A percentile compares a stretch with the other conserved stretches of the same genome.
phyloP scores from a whole-genome alignment of 345 rosid genomes.

The Salix brachista region DNA sequence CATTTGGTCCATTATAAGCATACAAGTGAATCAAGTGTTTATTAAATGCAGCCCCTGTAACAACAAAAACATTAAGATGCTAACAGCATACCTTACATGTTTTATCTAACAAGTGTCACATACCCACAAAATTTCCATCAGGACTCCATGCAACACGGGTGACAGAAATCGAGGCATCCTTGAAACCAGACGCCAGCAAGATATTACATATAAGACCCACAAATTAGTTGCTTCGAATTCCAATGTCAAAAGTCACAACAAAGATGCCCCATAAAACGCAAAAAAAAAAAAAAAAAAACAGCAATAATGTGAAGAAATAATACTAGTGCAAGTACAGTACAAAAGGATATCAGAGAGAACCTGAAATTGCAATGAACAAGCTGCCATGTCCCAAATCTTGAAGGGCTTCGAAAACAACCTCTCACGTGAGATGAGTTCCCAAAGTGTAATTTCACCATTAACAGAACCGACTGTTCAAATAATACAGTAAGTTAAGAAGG shows the following conservation, averaged over 20 bases:
- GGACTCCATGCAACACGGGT: constrained; percentile 35
- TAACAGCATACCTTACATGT: constrained; percentile 7
- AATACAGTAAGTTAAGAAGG: constrained; percentile 22
- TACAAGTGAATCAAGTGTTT: constrained; percentile 71
- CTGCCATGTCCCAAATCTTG: constrained; percentile 61
- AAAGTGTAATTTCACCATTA: constrained; percentile 74
- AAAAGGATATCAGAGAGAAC: constrained; percentile 41
- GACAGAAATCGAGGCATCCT: constrained; percentile 25
- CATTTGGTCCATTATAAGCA: constrained; percentile 47
- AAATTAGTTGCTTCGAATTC: constrained; percentile 9
- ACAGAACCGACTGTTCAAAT: constrained; percentile 67
- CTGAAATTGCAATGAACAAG: constrained; percentile 60
- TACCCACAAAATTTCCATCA: constrained; percentile 40
- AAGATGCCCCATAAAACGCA: background rate
- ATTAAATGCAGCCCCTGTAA: constrained; percentile 67
- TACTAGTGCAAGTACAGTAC: constrained; percentile 1
- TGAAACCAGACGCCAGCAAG: constrained; percentile 25
- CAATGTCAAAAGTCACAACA: background rate
- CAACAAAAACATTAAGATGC: constrained; percentile 27
- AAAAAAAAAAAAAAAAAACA: background rate
- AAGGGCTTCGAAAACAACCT: constrained; percentile 69
- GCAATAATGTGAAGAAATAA: background rate
- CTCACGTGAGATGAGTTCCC: constrained; percentile 65
- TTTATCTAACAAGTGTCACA: constrained; percentile 15
- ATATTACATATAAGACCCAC: background rate